Base-by-base conservation (phyloP, 257 asterid genomes). In the Fraxinus pennsylvanica region DNA sequence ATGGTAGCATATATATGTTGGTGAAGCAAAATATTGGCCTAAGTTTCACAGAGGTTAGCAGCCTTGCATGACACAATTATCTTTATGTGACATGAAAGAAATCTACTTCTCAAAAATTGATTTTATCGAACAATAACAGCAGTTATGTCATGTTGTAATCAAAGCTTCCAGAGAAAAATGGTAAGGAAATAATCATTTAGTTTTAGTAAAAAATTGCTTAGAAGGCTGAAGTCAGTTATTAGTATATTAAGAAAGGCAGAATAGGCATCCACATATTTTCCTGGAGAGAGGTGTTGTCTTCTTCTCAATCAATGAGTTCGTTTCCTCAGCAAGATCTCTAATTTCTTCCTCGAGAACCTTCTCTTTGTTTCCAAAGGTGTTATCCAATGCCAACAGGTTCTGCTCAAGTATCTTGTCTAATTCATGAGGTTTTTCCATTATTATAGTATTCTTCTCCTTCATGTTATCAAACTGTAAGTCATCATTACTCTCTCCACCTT, bases 281-380 rank as follows among this genome's bases (percentile, higher is more conserved):
- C 99, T 81, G 76, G 89, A 91, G 43, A 90, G 92, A 77, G 98
- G 99, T 80, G 79, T 88, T 83, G 97, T 88, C 85, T 92, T 93
- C 92, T 88, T 87, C 87, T 93, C 97, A 13, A 94, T 93, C 84
- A 93, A 82, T 25, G 91, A 74, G 88, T 95, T 95, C 84, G 98
- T 90, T 86, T 95, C 99, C 82, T 95, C 98, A 22, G 97, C 99
- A 77, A 95, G 98, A 85, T 91, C 93, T 87, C 90, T 87, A 76
- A 95, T 95, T 82, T 95, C 98, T 88, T 95, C 98, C 88, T 93
- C 98, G n/a, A 93, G 75, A 47, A 84, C 80, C 87, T 89, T 95
- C 41, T 97, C 99, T 83, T 83, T 93, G 89, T 83, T 91, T 50
- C 99, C 99, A 77, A 93, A 93, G 5, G 97, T 95, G 80, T 91